Base-by-base conservation (phyloP, 305 asterid species). In the Solanum hybrid region DNA sequence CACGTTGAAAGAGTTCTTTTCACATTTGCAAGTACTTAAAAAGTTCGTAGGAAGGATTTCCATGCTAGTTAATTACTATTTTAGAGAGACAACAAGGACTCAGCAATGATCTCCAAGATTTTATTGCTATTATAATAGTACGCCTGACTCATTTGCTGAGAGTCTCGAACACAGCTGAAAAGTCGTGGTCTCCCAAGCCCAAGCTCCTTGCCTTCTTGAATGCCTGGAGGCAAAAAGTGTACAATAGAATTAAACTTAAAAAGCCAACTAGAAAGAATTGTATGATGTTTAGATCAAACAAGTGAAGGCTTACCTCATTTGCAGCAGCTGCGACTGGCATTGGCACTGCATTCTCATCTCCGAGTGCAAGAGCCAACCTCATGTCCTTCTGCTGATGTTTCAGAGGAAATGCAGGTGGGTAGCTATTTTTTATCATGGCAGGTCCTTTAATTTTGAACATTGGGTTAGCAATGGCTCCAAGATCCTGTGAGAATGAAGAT, bases 311-410 rank as follows among this genome's bases (percentile, higher is more conserved):
- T 90, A 94, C 99, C 98, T 97, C 99, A 79, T 96, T 97, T 82
- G 99, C 96, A 92, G 99, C 99, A 87, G 99, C 99, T 17, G 99
- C 99, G 5, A 97, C 95, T 24, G 99, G 99, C 99, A 96, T 97
- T 76, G 99, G 88, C 88, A 97, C 97, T 1, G 96, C 93, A 90
- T 92, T 94, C 94, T 96, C 98, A 87, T 97, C 99, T 77, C 99
- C 99, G 27, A 97, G 98, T 79, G 99, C 96, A 57, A 97, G 95
- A 89, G 99, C 99, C 93, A 97, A 88, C 91, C 99, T 97, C 98
- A 96, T 97, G 90, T 97, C 99, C 92, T 97, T 97, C 93, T 97
- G 99, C 92, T 97, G 99, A 91, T 97, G 99, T 92, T 97, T 97
- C 90, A 97, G 91, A 89, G 99, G 99, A 92, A 97, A 97, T 13